Percentiles rank a stretch among this genome's conserved stretches.
These are phyloP conservation scores for Cyathus striatus DNA, from an alignment of 768 basidiomycete genomes.

Conservation along the genomic window DNA sequence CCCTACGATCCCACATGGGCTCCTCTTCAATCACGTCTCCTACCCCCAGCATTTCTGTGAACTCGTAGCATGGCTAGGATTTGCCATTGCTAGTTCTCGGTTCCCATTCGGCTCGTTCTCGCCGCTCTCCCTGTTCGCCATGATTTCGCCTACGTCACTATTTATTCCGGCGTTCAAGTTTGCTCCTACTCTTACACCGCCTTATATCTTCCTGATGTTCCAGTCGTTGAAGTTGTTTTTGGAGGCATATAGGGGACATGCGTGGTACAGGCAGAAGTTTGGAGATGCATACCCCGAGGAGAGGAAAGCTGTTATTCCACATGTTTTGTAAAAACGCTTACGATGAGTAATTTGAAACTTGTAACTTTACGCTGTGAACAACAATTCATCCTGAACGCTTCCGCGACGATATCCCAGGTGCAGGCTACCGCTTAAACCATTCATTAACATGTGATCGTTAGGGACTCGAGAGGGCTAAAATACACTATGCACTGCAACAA, in stretches of 20 bases:
- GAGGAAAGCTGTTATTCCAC: conserved; percentile 75
- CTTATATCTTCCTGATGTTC: conserved; percentile 72
- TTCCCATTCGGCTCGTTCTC: conserved; percentile 27
- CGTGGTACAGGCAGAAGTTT: conserved; percentile 81
- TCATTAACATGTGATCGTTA: too few species aligned
- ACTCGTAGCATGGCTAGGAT: conserved; percentile 93
- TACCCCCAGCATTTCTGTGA: conserved; percentile 95
- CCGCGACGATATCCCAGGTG: too few species aligned
- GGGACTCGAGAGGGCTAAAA: too few species aligned
- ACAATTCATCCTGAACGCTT: too few species aligned
- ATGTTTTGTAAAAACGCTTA: conserved; percentile 65
- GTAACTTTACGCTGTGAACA: too few species aligned
- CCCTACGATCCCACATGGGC: conserved; percentile 78
- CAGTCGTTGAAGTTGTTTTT: conserved; percentile 80
- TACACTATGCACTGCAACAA: too few species aligned
- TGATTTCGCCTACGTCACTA: conserved; percentile 5
- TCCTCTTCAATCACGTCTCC: conserved; percentile 72
- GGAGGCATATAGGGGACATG: conserved; percentile 74
- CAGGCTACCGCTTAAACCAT: too few species aligned
- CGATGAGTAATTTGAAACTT: too few species aligned
- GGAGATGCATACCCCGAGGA: conserved; percentile 70
- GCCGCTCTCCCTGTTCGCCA: conserved; percentile 8
- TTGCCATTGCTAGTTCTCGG: conserved; percentile 69
- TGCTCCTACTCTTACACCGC: conserved; percentile 51
- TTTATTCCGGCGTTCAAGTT: conserved; percentile 25